phyloP scores from a whole-genome alignment of 2,329 filamentous ascomycete species.

The Monilinia laxa region DNA sequence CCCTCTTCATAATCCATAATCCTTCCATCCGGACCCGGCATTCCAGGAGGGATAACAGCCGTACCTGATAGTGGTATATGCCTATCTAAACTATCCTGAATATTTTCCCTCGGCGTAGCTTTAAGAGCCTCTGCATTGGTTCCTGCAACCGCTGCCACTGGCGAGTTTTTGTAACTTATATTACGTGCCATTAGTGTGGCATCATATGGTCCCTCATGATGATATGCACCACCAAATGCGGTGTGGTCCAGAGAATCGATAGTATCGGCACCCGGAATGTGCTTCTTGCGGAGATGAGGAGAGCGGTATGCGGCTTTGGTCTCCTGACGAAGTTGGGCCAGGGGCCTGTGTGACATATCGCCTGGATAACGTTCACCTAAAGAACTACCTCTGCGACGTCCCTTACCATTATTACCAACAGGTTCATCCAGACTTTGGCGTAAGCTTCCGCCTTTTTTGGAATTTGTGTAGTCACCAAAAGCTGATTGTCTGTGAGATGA shows the following conservation, averaged over 20 bases:
- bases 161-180: slow-evolving; percentile 58
- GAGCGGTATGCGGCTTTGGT: slow-evolving; percentile 64
- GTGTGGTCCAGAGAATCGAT: slow-evolving; percentile 77
- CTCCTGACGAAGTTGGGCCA: slow-evolving; percentile 65
- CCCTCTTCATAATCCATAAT: slow-evolving; percentile 80
- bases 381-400: slow-evolving; percentile 48
- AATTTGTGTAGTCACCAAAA: slow-evolving; percentile 38
- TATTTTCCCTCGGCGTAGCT: slow-evolving; percentile 77
- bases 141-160: slow-evolving; percentile 71
- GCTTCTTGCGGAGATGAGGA: slow-evolving; percentile 63
- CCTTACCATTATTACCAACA: slow-evolving; percentile 38
- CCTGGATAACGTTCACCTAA: slow-evolving; percentile 60
- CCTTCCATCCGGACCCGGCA: slow-evolving; percentile 65
- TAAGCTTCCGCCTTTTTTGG: slow-evolving; percentile 21
- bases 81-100: slow-evolving; percentile 68
- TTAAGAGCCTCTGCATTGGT: slow-evolving; percentile 74
- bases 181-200: slow-evolving; percentile 77
- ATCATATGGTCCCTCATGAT: slow-evolving; percentile 90
- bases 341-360: slow-evolving; percentile 63
- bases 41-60: slow-evolving; percentile 72
- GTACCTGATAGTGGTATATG: slow-evolving; percentile 82
- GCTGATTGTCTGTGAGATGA: slow-evolving; percentile 33
- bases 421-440: slow-evolving; percentile 29
- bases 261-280: slow-evolving; percentile 67
- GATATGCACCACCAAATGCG: slow-evolving; percentile 64